Evolutionary conservation across 2,329 filamentous ascomycete genomes (phyloP).

Genomic region (Endoconidiophora polonica): DNA sequence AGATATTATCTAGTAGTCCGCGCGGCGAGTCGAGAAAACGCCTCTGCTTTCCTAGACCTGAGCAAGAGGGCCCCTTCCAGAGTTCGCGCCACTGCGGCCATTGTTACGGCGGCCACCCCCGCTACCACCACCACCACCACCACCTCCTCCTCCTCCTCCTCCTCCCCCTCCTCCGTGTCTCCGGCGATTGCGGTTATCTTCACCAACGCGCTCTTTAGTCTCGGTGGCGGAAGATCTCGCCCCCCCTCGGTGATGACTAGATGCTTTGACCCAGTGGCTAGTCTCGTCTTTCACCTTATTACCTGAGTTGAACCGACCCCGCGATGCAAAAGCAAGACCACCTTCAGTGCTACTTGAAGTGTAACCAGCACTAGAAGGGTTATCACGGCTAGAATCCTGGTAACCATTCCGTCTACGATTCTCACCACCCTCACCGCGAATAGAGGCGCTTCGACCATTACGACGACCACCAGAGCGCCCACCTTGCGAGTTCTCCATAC

Average conservation of each 20-base stretch:
- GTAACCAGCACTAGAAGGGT: not conserved
- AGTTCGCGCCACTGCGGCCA: too few relatives aligned
- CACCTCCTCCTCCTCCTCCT: too few relatives aligned
- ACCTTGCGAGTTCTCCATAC: not conserved
- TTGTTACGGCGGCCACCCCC: conserved; percentile 2
- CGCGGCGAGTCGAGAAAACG: conserved; percentile 9
- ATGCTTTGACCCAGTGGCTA: not conserved
- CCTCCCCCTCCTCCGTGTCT: not conserved
- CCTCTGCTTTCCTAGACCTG: conserved; percentile 10
- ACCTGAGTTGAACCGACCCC: not conserved
- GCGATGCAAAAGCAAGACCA: not conserved
- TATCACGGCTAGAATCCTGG: not conserved
- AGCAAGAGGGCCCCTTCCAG: conserved; percentile 3
- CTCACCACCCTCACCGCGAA: not conserved
- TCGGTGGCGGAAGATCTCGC: too few relatives aligned
- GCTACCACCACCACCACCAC: conserved; percentile 1
- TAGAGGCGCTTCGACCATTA: not conserved
- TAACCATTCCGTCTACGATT: not conserved
- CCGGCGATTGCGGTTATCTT: not conserved
- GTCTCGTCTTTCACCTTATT: not conserved
- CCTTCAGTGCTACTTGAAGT: conserved; percentile 2
- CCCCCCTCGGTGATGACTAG: not conserved
- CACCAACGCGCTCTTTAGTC: not conserved
- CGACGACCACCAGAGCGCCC: not conserved
- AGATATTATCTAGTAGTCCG: conserved; percentile 7